A percentile compares a stretch with the other conserved stretches of the same genome.
Conservation (phyloP, 148 eudicot species). For the Vaccinium corymbosum region DNA sequence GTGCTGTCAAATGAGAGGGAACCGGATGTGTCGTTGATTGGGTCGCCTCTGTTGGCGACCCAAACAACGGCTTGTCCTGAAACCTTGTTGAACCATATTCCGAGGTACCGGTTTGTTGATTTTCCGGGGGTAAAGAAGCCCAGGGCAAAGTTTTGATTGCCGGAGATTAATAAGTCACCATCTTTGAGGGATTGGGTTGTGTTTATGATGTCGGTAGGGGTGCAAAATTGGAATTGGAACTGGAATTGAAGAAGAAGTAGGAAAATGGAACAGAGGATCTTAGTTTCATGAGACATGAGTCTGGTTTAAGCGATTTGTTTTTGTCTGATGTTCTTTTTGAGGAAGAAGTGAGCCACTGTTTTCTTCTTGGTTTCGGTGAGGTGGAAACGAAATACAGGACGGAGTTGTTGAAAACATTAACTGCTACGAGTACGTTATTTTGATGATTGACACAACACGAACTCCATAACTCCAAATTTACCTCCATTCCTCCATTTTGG, state of each 20-base stretch:
- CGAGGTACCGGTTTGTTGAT: conserved; percentile 18
- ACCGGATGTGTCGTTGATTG: conserved; percentile 26
- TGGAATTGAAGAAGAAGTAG: neutral
- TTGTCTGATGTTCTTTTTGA: neutral
- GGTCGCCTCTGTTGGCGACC: conserved; percentile 58
- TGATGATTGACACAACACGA: too few species aligned
- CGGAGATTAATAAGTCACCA: conserved; percentile 12
- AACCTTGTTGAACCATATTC: conserved; percentile 37
- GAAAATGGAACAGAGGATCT: neutral
- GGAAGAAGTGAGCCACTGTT: neutral
- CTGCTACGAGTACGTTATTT: too few species aligned
- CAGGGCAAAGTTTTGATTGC: conserved; percentile 9
- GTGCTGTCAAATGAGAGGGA: conserved; percentile 19
- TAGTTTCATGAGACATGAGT: neutral
- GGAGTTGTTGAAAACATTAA: too few species aligned
- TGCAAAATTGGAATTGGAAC: neutral
- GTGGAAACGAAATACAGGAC: too few species aligned
- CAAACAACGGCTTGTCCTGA: conserved; percentile 39
- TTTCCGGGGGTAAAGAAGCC: conserved; percentile 29
- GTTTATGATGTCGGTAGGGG: neutral
- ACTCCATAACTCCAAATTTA: too few species aligned
- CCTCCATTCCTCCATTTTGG: too few species aligned
- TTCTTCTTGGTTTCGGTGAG: too few species aligned
- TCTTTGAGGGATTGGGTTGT: neutral
- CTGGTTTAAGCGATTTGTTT: neutral